Conservation (phyloP, 2,329 filamentous ascomycete species). For the Fusarium sp. region DNA sequence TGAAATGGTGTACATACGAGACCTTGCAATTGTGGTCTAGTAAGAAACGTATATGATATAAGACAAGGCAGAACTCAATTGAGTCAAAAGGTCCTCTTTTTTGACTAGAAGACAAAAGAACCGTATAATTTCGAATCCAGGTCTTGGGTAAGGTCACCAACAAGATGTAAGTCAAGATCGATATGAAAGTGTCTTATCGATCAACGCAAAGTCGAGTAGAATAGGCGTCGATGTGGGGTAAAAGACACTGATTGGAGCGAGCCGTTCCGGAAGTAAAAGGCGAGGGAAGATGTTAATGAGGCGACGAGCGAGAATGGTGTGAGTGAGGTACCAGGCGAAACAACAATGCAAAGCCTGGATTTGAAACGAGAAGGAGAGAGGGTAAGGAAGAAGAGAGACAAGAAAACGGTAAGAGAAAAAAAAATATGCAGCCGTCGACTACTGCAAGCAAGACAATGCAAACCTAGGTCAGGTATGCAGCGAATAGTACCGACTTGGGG, state of each 20-base stretch:
- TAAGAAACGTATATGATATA: conserved; percentile 44
- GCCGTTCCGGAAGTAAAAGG: conserved; percentile 27
- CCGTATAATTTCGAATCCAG: background rate
- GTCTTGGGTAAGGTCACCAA: conserved; percentile 19
- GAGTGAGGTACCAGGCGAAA: conserved; percentile 29
- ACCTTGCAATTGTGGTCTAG: conserved; percentile 15
- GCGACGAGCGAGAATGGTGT: conserved; percentile 21
- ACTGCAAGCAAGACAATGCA: conserved; percentile 35
- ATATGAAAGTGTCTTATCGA: conserved; percentile 44
- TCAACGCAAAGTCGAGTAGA: conserved; percentile 28
- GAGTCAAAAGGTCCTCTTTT: background rate
- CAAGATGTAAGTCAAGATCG: conserved; percentile 2
- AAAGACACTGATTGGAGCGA: conserved; percentile 28
- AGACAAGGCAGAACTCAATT: conserved; percentile 11
- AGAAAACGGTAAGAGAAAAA: conserved; percentile 42
- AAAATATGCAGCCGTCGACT: conserved; percentile 41
- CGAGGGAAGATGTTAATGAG: conserved; percentile 13
- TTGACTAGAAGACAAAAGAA: background rate
- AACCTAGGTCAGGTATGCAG: conserved; percentile 14
- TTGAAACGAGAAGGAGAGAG: conserved; percentile 19
- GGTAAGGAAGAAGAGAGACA: conserved; percentile 38
- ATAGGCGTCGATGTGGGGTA: conserved; percentile 47
- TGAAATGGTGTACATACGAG: conserved; percentile 15
- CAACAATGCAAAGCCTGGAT: conserved; percentile 14
- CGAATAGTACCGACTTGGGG: conserved; percentile 37